A percentile compares a stretch with the other conserved stretches of the same genome.
Conservation (phyloP, 2,329 filamentous ascomycete species). For the Cladophialophora bantiana region DNA sequence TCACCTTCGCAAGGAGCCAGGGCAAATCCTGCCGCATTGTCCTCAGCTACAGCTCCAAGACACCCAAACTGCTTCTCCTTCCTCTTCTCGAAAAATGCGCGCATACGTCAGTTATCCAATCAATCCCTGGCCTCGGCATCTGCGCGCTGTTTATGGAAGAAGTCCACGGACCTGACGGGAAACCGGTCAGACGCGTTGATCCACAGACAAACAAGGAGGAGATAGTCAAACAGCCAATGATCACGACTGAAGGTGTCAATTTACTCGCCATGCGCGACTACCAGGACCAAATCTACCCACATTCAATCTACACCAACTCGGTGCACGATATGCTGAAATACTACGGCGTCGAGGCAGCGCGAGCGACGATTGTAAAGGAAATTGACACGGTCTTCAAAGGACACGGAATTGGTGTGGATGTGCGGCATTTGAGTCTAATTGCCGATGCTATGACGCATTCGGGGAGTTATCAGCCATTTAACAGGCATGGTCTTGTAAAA, state of each 20-base stretch:
- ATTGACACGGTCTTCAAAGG: slow-evolving; percentile 83
- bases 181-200: slow-evolving; percentile 53
- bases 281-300: slow-evolving; percentile 82
- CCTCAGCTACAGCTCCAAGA: slow-evolving; percentile 78
- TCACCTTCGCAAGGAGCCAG: slow-evolving; percentile 77
- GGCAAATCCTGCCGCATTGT: slow-evolving; percentile 81
- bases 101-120: slow-evolving; percentile 81
- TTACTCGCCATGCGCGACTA: slow-evolving; percentile 89
- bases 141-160: slow-evolving; percentile 74
- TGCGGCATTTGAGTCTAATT: slow-evolving; percentile 91
- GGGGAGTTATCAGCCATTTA: slow-evolving; percentile 89
- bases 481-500: slow-evolving; percentile 79
- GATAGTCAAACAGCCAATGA: slow-evolving; percentile 55
- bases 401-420: slow-evolving; percentile 92
- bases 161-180: slow-evolving; percentile 55
- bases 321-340: slow-evolving; percentile 81
- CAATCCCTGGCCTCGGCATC: slow-evolving; percentile 76
- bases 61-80: slow-evolving; percentile 91
- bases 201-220: slow-evolving; percentile 58
- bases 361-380: slow-evolving; percentile 85
- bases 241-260: slow-evolving; percentile 82
- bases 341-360: slow-evolving; percentile 93
- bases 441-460: slow-evolving; percentile 97
- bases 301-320: slow-evolving; percentile 89
- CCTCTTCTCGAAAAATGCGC: slow-evolving; percentile 84